These are phyloP conservation scores for Phytopythium mirpurense DNA, from an alignment of 352 stramenopile species.

Conservation along the genomic window DNA sequence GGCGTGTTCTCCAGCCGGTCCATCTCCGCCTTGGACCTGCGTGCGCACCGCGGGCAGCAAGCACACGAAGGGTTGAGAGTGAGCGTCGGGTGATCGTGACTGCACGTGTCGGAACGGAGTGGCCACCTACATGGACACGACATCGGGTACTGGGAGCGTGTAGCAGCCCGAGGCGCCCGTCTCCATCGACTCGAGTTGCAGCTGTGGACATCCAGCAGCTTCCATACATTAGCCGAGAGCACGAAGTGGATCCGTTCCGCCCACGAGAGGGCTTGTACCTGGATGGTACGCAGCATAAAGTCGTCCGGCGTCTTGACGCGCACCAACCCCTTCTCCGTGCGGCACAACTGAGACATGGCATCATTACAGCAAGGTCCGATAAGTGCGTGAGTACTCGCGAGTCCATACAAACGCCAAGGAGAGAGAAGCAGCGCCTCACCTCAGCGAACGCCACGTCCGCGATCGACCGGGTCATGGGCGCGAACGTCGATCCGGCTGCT, in stretches of 20 bases:
- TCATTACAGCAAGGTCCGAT: too few relatives aligned
- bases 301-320: slow-evolving; percentile 75
- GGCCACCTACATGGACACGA: slow-evolving; percentile 40
- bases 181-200: slow-evolving; percentile 33
- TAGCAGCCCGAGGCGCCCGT: slow-evolving; percentile 28
- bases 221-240: too few relatives aligned
- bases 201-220: slow-evolving; percentile 8
- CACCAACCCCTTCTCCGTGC: slow-evolving; percentile 76
- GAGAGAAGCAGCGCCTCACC: slow-evolving; percentile 18
- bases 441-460: slow-evolving; percentile 78
- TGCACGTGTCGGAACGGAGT: neutral
- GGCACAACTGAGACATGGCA: slow-evolving; percentile 54
- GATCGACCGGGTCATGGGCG: slow-evolving; percentile 64
- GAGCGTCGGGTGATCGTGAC: too few relatives aligned
- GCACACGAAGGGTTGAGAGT: too few relatives aligned
- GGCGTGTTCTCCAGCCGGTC: slow-evolving; percentile 54
- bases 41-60: slow-evolving; percentile 13
- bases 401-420: too few relatives aligned
- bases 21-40: slow-evolving; percentile 51
- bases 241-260: too few relatives aligned
- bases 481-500: slow-evolving; percentile 69
- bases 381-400: too few relatives aligned
- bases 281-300: slow-evolving; percentile 68
- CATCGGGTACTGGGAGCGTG: slow-evolving; percentile 31
- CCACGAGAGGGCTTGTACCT: too few relatives aligned